Percentiles rank a stretch among this genome's conserved stretches.
phyloP scores from a whole-genome alignment of 108 stramenopile species.

The Cyclotella choctawhatcheeana region DNA sequence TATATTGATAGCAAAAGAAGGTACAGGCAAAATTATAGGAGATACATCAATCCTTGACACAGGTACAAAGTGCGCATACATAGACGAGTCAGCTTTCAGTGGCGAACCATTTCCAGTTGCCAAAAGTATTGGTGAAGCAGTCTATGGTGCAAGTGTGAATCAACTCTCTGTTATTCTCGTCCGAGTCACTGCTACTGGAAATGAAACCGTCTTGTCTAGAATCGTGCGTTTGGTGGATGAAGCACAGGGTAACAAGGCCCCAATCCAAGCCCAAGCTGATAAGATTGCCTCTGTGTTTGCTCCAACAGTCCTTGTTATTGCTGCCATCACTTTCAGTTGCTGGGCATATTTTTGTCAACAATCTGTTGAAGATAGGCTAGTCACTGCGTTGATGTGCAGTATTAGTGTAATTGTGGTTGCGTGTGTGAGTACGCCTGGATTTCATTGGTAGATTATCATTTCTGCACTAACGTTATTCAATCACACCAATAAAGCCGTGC shows the following conservation, averaged over 20 bases:
- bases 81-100: conserved; percentile 93
- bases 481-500: conserved; percentile 64
- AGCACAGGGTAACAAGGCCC: conserved; percentile 93
- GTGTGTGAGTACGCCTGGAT: too few relatives aligned
- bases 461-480: conserved; percentile 60
- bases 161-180: conserved; percentile 70
- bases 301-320: conserved; percentile 77
- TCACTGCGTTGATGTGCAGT: conserved; percentile 67
- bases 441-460: conserved; percentile 47
- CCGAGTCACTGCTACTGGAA: conserved; percentile 81
- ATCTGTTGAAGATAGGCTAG: conserved; percentile 55
- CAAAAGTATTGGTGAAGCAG: conserved; percentile 63
- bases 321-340: conserved; percentile 70
- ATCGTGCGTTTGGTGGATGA: conserved; percentile 93
- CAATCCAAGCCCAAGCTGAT: conserved; percentile 94
- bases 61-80: conserved; percentile 46
- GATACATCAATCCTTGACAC: not conserved
- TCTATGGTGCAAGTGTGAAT: conserved; percentile 84
- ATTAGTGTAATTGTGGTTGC: conserved; percentile 94
- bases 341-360: conserved; percentile 58
- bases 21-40: conserved; percentile 23
- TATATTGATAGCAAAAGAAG: conserved; percentile 51
- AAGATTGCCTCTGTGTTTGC: conserved; percentile 91
- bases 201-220: conserved; percentile 72
- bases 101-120: conserved; percentile 93